Conservation (phyloP, 2,329 filamentous ascomycete species). For the Trichoderma aggressivum region DNA sequence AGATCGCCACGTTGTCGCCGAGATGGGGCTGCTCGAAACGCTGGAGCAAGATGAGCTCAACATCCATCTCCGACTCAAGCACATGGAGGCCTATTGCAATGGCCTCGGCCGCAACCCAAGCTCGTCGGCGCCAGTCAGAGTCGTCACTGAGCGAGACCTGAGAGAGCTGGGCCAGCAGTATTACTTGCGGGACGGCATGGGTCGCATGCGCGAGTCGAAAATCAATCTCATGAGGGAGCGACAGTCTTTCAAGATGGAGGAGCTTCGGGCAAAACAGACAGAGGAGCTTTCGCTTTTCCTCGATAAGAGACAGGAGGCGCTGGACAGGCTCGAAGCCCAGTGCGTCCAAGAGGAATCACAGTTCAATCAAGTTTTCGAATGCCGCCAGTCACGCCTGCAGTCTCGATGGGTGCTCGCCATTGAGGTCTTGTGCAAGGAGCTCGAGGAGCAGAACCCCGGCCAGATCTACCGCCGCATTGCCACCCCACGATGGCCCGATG, state of each 20-base stretch:
- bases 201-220: slow-evolving; percentile 55
- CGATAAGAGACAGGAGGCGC: slow-evolving; percentile 45
- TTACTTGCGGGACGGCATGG: slow-evolving; percentile 57
- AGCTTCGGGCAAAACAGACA: slow-evolving; percentile 54
- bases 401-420: slow-evolving; percentile 52
- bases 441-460: slow-evolving; percentile 43
- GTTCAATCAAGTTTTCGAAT: slow-evolving; percentile 43
- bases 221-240: slow-evolving; percentile 65
- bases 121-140: slow-evolving; percentile 43
- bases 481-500: slow-evolving; percentile 33
- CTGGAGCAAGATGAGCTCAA: slow-evolving; percentile 57
- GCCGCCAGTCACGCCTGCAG: slow-evolving; percentile 43
- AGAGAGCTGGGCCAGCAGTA: slow-evolving; percentile 60
- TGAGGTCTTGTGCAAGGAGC: slow-evolving; percentile 51
- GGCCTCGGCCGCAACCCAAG: slow-evolving; percentile 44
- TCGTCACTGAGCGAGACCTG: slow-evolving; percentile 58
- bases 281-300: slow-evolving; percentile 47
- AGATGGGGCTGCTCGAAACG: slow-evolving; percentile 55
- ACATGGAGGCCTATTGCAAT: slow-evolving; percentile 66
- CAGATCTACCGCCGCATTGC: slow-evolving; percentile 40
- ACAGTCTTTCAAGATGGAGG: slow-evolving; percentile 59
- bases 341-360: slow-evolving; percentile 50
- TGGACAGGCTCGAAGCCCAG: slow-evolving; percentile 45
- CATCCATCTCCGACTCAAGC: slow-evolving; percentile 55
- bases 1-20: slow-evolving; percentile 59